A percentile compares a stretch with the other conserved stretches of the same genome.
Conservation (phyloP, 495 filamentous ascomycete genomes). For the Talaromyces stipitatus region DNA sequence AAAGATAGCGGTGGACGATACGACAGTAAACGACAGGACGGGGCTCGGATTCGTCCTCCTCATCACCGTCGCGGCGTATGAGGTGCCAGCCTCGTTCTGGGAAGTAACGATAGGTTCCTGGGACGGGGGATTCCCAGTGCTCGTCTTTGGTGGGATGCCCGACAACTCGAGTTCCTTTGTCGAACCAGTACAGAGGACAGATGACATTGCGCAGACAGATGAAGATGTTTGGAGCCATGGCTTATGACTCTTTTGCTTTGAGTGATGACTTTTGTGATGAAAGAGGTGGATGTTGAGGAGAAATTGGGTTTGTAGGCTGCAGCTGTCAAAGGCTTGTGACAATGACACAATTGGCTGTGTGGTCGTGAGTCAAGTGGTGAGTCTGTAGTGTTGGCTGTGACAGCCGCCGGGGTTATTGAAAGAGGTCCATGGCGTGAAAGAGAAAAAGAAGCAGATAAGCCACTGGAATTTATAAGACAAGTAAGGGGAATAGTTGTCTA, state of each 20-base stretch:
- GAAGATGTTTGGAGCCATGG: slow-evolving; percentile 41
- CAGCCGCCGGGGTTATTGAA: slow-evolving; percentile 6
- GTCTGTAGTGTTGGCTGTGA: slow-evolving; percentile 1
- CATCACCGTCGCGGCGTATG: slow-evolving; percentile 26
- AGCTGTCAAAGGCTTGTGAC: not conserved
- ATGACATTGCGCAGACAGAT: slow-evolving; percentile 32
- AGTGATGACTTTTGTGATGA: not conserved
- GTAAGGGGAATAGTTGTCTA: slow-evolving; percentile 1
- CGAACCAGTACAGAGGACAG: slow-evolving; percentile 40
- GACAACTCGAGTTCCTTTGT: slow-evolving; percentile 30
- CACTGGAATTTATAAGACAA: slow-evolving; percentile 4
- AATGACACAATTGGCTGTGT: not conserved
- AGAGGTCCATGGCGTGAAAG: not conserved
- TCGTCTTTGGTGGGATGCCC: slow-evolving; percentile 30
- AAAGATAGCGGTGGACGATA: slow-evolving; percentile 40
- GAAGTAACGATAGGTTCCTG: slow-evolving; percentile 38
- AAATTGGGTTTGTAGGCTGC: not conserved
- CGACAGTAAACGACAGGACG: slow-evolving; percentile 38
- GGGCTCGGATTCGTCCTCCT: slow-evolving; percentile 30
- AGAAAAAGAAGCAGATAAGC: slow-evolving; percentile 2
- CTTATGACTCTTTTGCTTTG: not conserved
- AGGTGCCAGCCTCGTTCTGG: slow-evolving; percentile 39
- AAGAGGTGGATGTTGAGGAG: slow-evolving; percentile 2
- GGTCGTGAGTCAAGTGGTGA: not conserved
- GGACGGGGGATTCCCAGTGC: slow-evolving; percentile 38